Evolutionary conservation across 345 rosid genomes (phyloP), one percentile per base, ranked within the genome.

Genomic region (Cochlearia excelsa): DNA sequence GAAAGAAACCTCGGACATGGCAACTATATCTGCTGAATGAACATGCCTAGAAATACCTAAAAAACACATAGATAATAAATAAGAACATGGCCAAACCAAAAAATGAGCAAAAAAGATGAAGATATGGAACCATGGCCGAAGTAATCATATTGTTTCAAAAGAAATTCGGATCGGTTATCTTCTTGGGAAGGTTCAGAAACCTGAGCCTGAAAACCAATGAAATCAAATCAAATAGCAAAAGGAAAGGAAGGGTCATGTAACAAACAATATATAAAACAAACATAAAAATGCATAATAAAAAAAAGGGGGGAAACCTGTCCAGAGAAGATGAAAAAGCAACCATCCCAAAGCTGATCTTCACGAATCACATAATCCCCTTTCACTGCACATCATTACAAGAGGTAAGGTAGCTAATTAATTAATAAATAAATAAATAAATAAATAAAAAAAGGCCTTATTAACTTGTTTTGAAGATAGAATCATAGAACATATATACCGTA

Each of bases 251-350:
- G 35, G 35, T 16, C 23, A 16, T 16, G 23, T 16, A 16, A 16
- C 23, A 16, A 16, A 33, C 4, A 33, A 40, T 8, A 35, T 35
- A 35, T 3, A 40, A 46, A 48, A 1, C 3, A 34, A 34, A 34
- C 37, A 3, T 34, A 34, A 34, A 4, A 0, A 33, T 1, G 11
- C 8, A 59, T 7, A 7, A 59, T 3, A 37, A 38, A 66, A 34
- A 59, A 51, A 30, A 29, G 0, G 10, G 47, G 59, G 67, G 75
- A 67, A 61, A 88, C 99, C 94, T 87, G 90, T 70, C 99, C 99
- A 51, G 82, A 82, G 78, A 90, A 93, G 10, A 93, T 77, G 52
- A 93, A 84, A 75, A 82, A 89, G 54, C 85, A 63, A 57, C 99
- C 99, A 68, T 89, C 85, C 56, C 86, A 89, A 60, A 66, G 50